Evolutionary conservation across 345 rosid species (phyloP).

Genomic region (Citrus cavaleriei): DNA sequence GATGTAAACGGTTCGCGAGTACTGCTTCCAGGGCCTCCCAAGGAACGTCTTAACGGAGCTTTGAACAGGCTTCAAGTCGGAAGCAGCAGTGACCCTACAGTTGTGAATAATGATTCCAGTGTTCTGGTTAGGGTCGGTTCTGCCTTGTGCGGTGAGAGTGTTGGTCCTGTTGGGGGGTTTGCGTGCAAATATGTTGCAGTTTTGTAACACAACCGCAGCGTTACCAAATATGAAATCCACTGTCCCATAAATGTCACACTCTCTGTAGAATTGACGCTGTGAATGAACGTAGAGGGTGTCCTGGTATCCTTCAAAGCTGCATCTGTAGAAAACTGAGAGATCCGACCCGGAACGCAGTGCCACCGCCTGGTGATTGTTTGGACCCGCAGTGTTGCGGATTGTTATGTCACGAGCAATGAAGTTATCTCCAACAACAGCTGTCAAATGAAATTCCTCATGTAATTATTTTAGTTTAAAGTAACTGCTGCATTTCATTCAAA

Average conservation of each 20-base stretch:
- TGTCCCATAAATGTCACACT: slow-evolving; percentile 52
- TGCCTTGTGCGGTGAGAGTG: slow-evolving; percentile 44
- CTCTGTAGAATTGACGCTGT: slow-evolving; percentile 50
- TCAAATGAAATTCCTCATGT: not conserved
- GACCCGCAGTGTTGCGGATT: slow-evolving; percentile 50
- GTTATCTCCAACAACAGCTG: slow-evolving; percentile 48
- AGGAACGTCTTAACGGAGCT: slow-evolving; percentile 47
- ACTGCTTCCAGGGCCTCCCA: slow-evolving; percentile 47
- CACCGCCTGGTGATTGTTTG: slow-evolving; percentile 45
- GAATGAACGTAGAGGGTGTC: slow-evolving; percentile 65
- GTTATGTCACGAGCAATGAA: slow-evolving; percentile 52
- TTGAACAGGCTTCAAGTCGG: slow-evolving; percentile 36
- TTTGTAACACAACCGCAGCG: slow-evolving; percentile 46
- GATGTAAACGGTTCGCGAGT: slow-evolving; percentile 42
- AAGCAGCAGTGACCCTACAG: slow-evolving; percentile 38
- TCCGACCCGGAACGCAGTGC: slow-evolving; percentile 52
- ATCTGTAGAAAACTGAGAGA: slow-evolving; percentile 41
- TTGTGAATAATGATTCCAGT: slow-evolving; percentile 55
- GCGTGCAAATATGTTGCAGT: slow-evolving; percentile 45
- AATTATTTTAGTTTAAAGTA: not conserved
- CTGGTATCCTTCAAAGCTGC: slow-evolving; percentile 58
- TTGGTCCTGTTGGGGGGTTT: slow-evolving; percentile 40
- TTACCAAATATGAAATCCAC: slow-evolving; percentile 67
- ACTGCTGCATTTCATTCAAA: too few species aligned
- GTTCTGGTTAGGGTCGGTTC: slow-evolving; percentile 53